Conservation (phyloP, 2,329 filamentous ascomycete species). For the Aspergillus proliferans region DNA sequence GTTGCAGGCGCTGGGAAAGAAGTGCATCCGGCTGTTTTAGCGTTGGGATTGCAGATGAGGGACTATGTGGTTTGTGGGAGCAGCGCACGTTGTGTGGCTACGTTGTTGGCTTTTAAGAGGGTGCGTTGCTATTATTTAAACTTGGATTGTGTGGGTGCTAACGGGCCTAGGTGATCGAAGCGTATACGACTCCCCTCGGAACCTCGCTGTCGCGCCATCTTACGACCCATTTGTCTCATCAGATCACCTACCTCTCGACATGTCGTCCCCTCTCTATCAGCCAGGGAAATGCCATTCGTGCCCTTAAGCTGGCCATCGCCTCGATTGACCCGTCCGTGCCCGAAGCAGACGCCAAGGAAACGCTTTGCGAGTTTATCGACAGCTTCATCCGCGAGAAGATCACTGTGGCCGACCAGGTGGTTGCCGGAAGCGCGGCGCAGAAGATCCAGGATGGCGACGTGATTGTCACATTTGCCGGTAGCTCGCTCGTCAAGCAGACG, state of each 20-base stretch:
- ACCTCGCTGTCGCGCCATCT: conserved; percentile 86
- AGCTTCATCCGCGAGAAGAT: conserved; percentile 86
- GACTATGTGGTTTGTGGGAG: conserved; percentile 85
- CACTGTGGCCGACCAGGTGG: conserved; percentile 77
- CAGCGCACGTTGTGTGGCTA: conserved; percentile 79
- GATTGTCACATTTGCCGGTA: conserved; percentile 80
- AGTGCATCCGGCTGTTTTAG: conserved; percentile 79
- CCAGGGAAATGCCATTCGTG: conserved; percentile 94
- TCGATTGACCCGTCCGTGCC: conserved; percentile 81
- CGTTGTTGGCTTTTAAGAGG: conserved; percentile 81
- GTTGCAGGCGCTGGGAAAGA: conserved; percentile 59
- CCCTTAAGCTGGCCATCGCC: conserved; percentile 86
- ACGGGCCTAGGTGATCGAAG: conserved; percentile 66
- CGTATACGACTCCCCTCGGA: conserved; percentile 82
- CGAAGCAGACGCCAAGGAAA: conserved; percentile 73
- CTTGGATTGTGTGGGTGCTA: conserved; percentile 5
- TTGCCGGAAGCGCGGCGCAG: conserved; percentile 66
- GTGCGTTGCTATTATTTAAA: conserved; percentile 41
- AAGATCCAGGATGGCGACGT: conserved; percentile 75
- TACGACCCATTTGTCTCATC: conserved; percentile 83
- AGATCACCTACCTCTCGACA: conserved; percentile 89
- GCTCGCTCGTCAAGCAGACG: conserved; percentile 76
- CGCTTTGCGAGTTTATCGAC: conserved; percentile 75
- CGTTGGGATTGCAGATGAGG: conserved; percentile 83
- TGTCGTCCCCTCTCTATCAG: conserved; percentile 94